phyloP scores from a whole-genome alignment of 108 stramenopile genomes.

The Skeletonema menzelii region DNA sequence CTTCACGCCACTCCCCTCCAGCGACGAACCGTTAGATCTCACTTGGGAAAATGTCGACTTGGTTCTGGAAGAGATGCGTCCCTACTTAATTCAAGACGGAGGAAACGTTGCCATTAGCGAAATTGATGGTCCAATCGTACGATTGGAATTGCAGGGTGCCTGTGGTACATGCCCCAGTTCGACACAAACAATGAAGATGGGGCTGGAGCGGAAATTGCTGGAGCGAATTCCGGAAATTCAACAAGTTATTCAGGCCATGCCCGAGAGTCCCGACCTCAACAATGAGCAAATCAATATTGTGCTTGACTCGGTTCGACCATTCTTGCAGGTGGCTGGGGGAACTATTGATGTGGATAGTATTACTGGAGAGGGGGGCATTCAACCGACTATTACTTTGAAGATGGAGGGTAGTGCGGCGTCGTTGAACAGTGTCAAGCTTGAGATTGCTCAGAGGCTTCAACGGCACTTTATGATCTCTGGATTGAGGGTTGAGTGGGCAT shows the following conservation, averaged over 20 bases:
- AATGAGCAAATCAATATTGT: slow-evolving; percentile 81
- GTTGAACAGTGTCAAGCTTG: slow-evolving; percentile 91
- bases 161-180: slow-evolving; percentile 96
- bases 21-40: slow-evolving; percentile 78
- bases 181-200: slow-evolving; percentile 99
- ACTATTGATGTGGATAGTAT: slow-evolving; percentile 73
- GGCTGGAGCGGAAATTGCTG: slow-evolving; percentile 88
- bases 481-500: slow-evolving; percentile 79
- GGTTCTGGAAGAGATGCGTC: slow-evolving; percentile 96
- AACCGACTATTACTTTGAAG: slow-evolving; percentile 86
- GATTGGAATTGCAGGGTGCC: slow-evolving; percentile 94
- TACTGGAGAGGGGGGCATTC: slow-evolving; percentile 75
- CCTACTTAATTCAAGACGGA: slow-evolving; percentile 81
- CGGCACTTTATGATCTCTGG: slow-evolving; percentile 95
- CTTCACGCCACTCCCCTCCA: slow-evolving; percentile 18
- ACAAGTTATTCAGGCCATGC: slow-evolving; percentile 94
- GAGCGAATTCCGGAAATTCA: slow-evolving; percentile 96
- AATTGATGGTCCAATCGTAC: slow-evolving; percentile 96
- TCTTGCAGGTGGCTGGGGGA: slow-evolving; percentile 94
- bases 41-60: slow-evolving; percentile 96
- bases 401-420: slow-evolving; percentile 88
- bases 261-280: slow-evolving; percentile 86
- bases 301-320: slow-evolving; percentile 94
- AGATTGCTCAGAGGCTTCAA: slow-evolving; percentile 95
- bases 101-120: slow-evolving; percentile 93